Base-by-base conservation (phyloP, 495 filamentous ascomycete species). In the Rostrohypoxylon terebratum region DNA sequence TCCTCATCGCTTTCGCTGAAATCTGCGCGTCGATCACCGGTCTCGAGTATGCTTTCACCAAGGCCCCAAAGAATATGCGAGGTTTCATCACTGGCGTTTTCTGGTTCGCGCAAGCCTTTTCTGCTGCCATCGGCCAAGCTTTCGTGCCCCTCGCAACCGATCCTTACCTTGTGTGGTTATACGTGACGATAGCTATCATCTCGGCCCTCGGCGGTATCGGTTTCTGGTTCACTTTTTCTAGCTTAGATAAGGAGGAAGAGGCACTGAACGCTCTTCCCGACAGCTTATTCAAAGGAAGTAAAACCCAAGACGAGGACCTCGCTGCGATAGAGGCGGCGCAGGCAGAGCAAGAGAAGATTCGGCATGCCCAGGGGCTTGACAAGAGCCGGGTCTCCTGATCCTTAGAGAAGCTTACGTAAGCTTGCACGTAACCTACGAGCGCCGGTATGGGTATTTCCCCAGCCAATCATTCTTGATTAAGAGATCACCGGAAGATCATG, bases 31-130 rank as follows among this genome's bases (percentile, higher is more conserved):
- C 79, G 31, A 82, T 85, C 68, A 83, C 84, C 0, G 82, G 82
- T 10, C 80, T 85, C 58, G 87, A 90, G 65, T 93, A 94, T 66
- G 93, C 92, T 4, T 94, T 89, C 77, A 91, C 89, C 73, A 93
- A 94, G 80, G 92, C 93, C 0, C 93, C 93, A 6, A 85, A 83
- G 68, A 93, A 90, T 78, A 93, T 94, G 91, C 86, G 90, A 9
- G 91, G 89, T 10, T 84, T 93, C 36, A 89, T 94, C 21, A 89
- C 89, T 72, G 86, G 89, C 4, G 80, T 93, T 44, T 86, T 86
- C 31, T 85, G 93, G 45, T 91, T 93, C 79, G 89, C 87, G 80
- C 89, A 86, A 47, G 92, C 92, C 36, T 84, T 94, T 77, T 87
- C 88, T 0, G 81, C 88, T 16, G 91, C 91, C 16, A 83, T 94